A percentile compares a stretch with the other conserved stretches of the same genome.
phyloP scores from a whole-genome alignment of 2,329 filamentous ascomycete species.

The Falciphora oryzae region DNA sequence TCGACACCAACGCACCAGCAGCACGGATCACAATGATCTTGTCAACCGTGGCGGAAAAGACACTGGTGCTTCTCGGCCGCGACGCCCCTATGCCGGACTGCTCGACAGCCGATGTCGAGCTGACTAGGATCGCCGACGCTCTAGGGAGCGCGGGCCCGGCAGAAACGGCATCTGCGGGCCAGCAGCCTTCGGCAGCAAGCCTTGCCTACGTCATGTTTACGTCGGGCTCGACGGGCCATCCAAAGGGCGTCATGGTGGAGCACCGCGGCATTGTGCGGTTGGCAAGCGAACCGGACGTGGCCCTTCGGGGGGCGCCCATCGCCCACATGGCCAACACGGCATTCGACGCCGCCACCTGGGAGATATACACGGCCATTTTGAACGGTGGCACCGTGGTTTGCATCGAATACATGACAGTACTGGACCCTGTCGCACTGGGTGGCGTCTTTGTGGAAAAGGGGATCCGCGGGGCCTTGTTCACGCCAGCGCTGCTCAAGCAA shows the following conservation, averaged over 20 bases:
- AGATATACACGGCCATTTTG: constrained; percentile 1
- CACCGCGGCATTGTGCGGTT: constrained; percentile 2
- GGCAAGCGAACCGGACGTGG: background rate
- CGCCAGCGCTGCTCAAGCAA: background rate
- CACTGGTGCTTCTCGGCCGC: background rate
- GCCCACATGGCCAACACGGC: constrained; percentile 1
- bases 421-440: background rate
- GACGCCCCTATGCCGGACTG: background rate
- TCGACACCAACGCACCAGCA: background rate
- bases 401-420: background rate
- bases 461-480: background rate
- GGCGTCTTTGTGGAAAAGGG: background rate
- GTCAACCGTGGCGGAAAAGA: background rate
- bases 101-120: background rate
- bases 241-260: constrained; percentile 4
- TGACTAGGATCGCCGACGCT: background rate
- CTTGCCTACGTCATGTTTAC: constrained; percentile 5
- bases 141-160: background rate
- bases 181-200: background rate
- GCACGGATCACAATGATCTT: background rate
- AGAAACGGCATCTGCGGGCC: background rate
- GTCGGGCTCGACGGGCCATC: background rate
- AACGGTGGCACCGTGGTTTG: constrained; percentile 3
- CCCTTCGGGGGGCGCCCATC: background rate
- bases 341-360: background rate